Conservation (phyloP, 2,329 filamentous ascomycete species). For the Ceratocystis colombiana region DNA sequence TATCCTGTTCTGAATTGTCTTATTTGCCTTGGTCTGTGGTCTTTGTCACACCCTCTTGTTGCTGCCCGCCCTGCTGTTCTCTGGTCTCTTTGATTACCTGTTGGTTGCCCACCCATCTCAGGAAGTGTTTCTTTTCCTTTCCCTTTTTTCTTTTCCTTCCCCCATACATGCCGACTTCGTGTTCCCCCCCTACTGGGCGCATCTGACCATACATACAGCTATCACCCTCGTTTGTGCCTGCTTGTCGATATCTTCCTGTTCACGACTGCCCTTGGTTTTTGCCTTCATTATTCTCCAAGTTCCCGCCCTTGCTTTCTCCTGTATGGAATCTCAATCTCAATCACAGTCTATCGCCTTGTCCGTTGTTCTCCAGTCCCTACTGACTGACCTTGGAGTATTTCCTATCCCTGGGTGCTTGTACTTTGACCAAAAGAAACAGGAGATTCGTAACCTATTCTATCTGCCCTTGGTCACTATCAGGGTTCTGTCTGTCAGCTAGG, state of each 20-base stretch:
- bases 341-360: background rate
- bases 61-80: background rate
- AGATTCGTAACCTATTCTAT: no score
- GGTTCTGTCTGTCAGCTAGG: no score
- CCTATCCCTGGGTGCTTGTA: background rate
- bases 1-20: conserved; percentile 12
- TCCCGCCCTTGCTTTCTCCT: background rate
- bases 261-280: background rate
- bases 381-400: background rate
- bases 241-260: background rate
- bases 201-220: background rate
- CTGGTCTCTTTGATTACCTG: background rate
- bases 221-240: background rate
- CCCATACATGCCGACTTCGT: background rate
- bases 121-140: background rate
- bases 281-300: background rate
- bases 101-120: conserved; percentile 3
- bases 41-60: conserved; percentile 5
- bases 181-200: background rate
- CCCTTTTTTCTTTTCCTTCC: background rate
- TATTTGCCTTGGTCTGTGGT: background rate
- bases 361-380: background rate
- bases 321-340: background rate
- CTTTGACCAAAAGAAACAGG: no score
- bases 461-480: no score